Conservation (phyloP, 352 stramenopile species). For the Aphanomyces astaci region DNA sequence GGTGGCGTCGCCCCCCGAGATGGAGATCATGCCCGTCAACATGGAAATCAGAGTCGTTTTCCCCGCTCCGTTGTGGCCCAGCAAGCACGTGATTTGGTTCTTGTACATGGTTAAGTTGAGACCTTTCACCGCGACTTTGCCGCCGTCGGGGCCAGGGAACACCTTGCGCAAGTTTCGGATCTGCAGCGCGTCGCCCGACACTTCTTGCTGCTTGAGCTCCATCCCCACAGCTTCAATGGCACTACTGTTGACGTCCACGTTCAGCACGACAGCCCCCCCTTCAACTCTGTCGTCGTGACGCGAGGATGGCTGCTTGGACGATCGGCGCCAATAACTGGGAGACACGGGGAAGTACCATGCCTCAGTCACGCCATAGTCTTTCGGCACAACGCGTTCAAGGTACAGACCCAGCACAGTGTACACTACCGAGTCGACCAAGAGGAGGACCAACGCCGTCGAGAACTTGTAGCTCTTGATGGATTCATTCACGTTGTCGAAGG, state of each 20-base stretch:
- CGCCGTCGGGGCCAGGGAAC: slow-evolving; percentile 41
- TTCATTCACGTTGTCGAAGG: slow-evolving; percentile 32
- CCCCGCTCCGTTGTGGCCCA: slow-evolving; percentile 55
- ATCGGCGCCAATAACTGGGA: slow-evolving; percentile 51
- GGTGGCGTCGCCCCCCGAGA: slow-evolving; percentile 52
- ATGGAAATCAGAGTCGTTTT: slow-evolving; percentile 92
- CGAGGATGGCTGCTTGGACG: neutral
- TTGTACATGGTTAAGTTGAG: slow-evolving; percentile 68
- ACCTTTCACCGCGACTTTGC: slow-evolving; percentile 49
- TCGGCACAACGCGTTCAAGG: slow-evolving; percentile 87
- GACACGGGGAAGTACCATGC: slow-evolving; percentile 88
- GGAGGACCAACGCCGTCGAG: slow-evolving; percentile 57
- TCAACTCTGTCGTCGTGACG: neutral
- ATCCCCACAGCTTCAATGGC: slow-evolving; percentile 14
- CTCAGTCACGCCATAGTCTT: slow-evolving; percentile 83
- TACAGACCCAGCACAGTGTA: slow-evolving; percentile 85
- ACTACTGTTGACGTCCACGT: neutral
- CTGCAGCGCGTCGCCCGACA: slow-evolving; percentile 24
- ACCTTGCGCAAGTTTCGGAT: slow-evolving; percentile 30
- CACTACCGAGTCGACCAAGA: slow-evolving; percentile 84
- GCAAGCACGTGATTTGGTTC: slow-evolving; percentile 58
- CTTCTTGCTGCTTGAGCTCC: slow-evolving; percentile 23
- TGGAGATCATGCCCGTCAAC: slow-evolving; percentile 83
- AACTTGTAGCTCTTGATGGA: slow-evolving; percentile 47
- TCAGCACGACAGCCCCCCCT: neutral